A percentile compares a stretch with the other conserved stretches of the same genome.
phyloP scores from a whole-genome alignment of 176 grass and related monocot species.

The Elymus sibiricus region DNA sequence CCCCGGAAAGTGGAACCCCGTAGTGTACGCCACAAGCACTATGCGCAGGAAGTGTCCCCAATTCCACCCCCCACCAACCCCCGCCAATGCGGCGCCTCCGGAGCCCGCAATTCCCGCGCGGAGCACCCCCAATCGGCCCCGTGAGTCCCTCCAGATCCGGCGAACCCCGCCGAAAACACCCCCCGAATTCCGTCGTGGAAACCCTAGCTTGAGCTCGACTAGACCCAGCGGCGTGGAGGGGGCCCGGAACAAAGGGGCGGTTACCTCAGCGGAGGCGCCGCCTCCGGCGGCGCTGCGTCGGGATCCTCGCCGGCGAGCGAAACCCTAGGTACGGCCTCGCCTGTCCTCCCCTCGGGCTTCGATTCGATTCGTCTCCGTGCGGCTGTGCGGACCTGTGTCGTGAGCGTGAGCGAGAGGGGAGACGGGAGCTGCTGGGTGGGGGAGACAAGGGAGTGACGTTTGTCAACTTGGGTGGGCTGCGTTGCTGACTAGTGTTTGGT shows the following conservation, averaged over 20 bases:
- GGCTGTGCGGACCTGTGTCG: conserved; percentile 27
- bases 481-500: conserved; percentile 29
- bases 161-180: background rate
- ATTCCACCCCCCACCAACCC: conserved; percentile 30
- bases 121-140: background rate
- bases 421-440: background rate
- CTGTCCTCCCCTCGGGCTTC: background rate
- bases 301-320: conserved; percentile 5
- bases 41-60: background rate
- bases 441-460: conserved; percentile 34
- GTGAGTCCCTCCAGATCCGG: conserved; percentile 24
- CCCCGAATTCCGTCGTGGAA: conserved; percentile 3
- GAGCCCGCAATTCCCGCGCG: background rate
- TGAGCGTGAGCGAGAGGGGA: conserved; percentile 1
- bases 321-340: conserved; percentile 26
- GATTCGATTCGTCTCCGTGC: conserved; percentile 27
- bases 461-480: conserved; percentile 40
- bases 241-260: background rate
- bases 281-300: background rate
- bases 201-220: background rate
- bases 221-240: background rate
- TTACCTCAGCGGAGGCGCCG: conserved; percentile 19
- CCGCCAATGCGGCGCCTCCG: conserved; percentile 15
- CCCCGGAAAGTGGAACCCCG: background rate
- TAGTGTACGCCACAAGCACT: background rate